Conservation (phyloP, 805 yeast genomes). For the Lipomyces starkeyi region DNA sequence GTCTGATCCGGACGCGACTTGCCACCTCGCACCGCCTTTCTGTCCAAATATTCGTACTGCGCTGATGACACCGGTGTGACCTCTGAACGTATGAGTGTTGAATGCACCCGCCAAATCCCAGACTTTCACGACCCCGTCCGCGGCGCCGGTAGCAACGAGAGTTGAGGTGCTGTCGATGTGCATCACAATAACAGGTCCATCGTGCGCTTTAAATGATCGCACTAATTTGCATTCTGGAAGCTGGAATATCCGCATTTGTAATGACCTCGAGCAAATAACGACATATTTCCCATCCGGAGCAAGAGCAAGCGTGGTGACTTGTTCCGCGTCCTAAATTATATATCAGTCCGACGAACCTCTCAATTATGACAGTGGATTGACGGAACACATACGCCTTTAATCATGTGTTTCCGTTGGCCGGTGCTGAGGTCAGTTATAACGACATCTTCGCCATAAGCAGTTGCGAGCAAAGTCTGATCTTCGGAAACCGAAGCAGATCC, state of each 20-base stretch:
- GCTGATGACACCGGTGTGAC: conserved; percentile 90
- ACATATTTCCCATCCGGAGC: conserved; percentile 76
- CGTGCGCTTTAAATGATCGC: conserved; percentile 50
- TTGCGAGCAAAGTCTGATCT: conserved; percentile 70
- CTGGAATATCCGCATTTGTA: conserved; percentile 72
- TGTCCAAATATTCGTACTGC: conserved; percentile 77
- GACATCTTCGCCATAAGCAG: conserved; percentile 79
- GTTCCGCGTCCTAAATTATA: conserved; percentile 62
- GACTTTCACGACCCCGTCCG: conserved; percentile 89
- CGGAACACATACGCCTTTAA: conserved; percentile 65
- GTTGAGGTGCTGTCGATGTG: conserved; percentile 81
- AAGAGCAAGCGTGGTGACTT: conserved; percentile 72
- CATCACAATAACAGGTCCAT: conserved; percentile 81
- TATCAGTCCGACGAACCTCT: background rate
- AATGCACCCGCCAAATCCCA: conserved; percentile 91
- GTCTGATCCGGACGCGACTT: conserved; percentile 73
- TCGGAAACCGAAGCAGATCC: conserved; percentile 74
- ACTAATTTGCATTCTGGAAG: conserved; percentile 46
- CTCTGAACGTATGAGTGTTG: conserved; percentile 87
- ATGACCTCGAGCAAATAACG: conserved; percentile 81
- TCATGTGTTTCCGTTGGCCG: conserved; percentile 60
- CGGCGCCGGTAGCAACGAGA: conserved; percentile 89
- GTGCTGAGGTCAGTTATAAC: conserved; percentile 68
- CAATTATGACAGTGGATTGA: background rate
- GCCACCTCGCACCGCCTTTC: conserved; percentile 68